Conservation (phyloP, 2,329 filamentous ascomycete species). For the Ramularia collo-cygni region DNA sequence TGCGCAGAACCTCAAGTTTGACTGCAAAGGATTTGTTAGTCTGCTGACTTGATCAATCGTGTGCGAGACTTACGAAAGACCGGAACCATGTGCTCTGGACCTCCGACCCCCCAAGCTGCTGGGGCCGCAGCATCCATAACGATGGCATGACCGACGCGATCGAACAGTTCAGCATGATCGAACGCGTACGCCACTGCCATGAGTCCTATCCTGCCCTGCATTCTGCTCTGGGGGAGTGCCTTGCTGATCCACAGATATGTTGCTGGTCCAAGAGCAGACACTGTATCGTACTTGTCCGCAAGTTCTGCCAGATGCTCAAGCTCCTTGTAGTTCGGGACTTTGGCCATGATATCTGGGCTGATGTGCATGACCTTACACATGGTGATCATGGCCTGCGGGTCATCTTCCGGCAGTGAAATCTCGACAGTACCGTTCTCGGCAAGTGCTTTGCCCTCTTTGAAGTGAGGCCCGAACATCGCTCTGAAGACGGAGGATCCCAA, state of each 20-base stretch:
- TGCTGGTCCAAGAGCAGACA: neutral
- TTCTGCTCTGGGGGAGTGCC: too few relatives aligned
- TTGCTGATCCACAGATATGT: neutral
- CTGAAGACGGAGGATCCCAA: conserved; percentile 3
- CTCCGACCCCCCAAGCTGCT: too few relatives aligned
- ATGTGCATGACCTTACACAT: conserved; percentile 6
- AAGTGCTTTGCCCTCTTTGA: conserved; percentile 4
- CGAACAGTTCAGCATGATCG: too few relatives aligned
- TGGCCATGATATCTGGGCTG: neutral
- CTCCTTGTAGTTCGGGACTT: neutral
- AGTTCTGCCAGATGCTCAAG: neutral
- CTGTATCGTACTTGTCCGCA: conserved; percentile 9
- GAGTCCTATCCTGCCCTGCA: too few relatives aligned
- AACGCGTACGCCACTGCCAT: too few relatives aligned
- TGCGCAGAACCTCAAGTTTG: too few relatives aligned
- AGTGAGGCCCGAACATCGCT: conserved; percentile 5
- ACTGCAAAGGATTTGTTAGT: too few relatives aligned
- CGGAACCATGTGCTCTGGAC: too few relatives aligned
- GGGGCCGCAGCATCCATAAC: too few relatives aligned
- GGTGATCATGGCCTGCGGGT: conserved; percentile 2
- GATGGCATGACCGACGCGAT: too few relatives aligned
- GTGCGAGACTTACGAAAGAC: too few relatives aligned
- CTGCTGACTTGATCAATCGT: too few relatives aligned
- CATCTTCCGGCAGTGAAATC: conserved; percentile 7
- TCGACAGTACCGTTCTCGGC: neutral